Percentiles rank a stretch among this genome's conserved stretches.
These are phyloP conservation scores for Pythium guiyangense DNA, from an alignment of 352 stramenopile species.

Conservation along the genomic window DNA sequence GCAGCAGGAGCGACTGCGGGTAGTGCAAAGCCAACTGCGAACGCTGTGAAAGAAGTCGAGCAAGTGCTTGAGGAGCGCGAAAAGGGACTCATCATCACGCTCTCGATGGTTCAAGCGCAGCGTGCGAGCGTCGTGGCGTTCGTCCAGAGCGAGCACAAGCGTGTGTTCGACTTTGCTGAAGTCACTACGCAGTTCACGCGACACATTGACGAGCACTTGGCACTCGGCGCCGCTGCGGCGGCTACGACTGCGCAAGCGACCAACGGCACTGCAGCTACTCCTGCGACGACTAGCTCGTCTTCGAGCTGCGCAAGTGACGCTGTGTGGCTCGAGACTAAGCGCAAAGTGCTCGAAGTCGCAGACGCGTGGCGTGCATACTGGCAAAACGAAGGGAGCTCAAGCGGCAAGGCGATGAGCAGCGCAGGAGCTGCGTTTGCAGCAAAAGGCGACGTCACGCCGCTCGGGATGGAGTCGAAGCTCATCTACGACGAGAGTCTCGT, in stretches of 20 bases:
- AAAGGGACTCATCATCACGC: conserved; percentile 70
- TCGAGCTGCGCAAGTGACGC: conserved; percentile 8
- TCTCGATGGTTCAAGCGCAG: conserved; percentile 60
- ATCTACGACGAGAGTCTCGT: conserved; percentile 55
- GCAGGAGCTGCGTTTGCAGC: conserved; percentile 19
- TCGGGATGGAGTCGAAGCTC: conserved; percentile 59
- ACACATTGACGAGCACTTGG: conserved; percentile 42
- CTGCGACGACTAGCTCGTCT: too few species aligned
- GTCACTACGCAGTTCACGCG: conserved; percentile 45
- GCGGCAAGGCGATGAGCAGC: neutral
- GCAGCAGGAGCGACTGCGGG: neutral
- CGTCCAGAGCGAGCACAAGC: conserved; percentile 57
- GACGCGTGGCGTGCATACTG: conserved; percentile 32
- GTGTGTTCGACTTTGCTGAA: conserved; percentile 57
- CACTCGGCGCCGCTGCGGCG: conserved; percentile 1
- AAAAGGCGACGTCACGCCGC: conserved; percentile 42
- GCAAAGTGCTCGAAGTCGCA: conserved; percentile 21
- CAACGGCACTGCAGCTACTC: neutral
- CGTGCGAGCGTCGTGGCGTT: conserved; percentile 41
- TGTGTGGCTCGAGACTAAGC: conserved; percentile 32
- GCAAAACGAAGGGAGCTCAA: conserved; percentile 9
- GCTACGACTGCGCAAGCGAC: conserved; percentile 1
- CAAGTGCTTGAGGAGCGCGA: conserved; percentile 73
- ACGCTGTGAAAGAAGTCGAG: conserved; percentile 46
- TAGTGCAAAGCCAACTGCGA: conserved; percentile 5